A percentile compares a stretch with the other conserved stretches of the same genome.
These are phyloP conservation scores for Tarenaya hassleriana DNA, from an alignment of 345 rosid genomes.

Conservation along the genomic window DNA sequence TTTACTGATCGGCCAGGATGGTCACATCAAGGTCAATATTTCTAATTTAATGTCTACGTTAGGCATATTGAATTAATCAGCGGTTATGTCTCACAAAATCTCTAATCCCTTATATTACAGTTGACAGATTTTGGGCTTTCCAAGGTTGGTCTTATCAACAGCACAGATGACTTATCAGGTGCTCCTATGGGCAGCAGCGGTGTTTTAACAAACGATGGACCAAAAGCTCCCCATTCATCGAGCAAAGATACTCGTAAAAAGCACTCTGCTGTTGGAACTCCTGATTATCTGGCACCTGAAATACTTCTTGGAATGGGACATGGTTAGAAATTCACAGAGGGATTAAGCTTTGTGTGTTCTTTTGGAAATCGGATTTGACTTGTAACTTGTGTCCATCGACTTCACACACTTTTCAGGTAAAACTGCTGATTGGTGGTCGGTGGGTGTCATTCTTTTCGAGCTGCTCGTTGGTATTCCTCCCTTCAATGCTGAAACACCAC, in stretches of 20 bases:
- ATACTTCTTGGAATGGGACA: constrained; percentile 99
- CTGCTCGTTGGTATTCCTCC: constrained; percentile 90
- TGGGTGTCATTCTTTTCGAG: constrained; percentile 88
- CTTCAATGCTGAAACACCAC: constrained; percentile 89
- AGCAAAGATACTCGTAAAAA: constrained; percentile 61
- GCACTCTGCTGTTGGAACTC: constrained; percentile 83
- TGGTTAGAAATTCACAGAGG: constrained; percentile 43
- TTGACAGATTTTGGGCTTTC: constrained; percentile 99
- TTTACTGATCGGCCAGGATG: constrained; percentile 94
- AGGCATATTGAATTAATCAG: constrained; percentile 3
- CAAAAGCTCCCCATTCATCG: constrained; percentile 31
- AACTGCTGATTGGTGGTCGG: constrained; percentile 99
- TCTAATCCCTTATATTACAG: constrained; percentile 46
- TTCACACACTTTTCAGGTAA: constrained; percentile 44
- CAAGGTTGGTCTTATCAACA: constrained; percentile 90
- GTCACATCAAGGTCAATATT: constrained; percentile 84
- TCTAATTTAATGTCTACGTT: constrained; percentile 11
- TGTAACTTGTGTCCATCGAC: constrained; percentile 16
- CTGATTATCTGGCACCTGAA: constrained; percentile 98
- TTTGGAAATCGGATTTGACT: neutral
- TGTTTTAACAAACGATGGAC: constrained; percentile 49
- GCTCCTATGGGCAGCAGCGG: constrained; percentile 47
- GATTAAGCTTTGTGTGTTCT: neutral
- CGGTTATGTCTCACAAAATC: constrained; percentile 14
- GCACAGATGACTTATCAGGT: constrained; percentile 91